Evolutionary conservation across 2,329 filamentous ascomycete species (phyloP).

Genomic region (Chaetomiaceae sp.): DNA sequence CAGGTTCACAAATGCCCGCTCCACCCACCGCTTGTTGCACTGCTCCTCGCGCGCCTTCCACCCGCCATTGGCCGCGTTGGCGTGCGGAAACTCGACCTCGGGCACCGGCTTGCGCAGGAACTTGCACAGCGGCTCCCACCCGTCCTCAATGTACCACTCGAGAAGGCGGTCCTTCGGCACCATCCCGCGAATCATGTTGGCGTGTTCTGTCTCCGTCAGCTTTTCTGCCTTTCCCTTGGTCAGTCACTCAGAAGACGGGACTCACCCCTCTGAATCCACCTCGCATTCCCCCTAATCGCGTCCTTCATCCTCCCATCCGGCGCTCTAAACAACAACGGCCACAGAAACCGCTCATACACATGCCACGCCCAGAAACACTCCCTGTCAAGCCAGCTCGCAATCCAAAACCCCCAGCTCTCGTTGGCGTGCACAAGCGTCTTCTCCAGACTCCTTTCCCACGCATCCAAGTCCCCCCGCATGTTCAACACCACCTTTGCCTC

Average conservation of each 20-base stretch:
- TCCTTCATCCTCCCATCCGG: conserved; percentile 28
- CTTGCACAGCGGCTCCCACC: conserved; percentile 39
- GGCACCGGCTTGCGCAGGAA: conserved; percentile 37
- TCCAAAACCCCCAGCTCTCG: conserved; percentile 29
- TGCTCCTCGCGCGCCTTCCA: conserved; percentile 27
- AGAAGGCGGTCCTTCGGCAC: conserved; percentile 34
- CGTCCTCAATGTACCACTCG: conserved; percentile 37
- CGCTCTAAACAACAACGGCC: conserved; percentile 30
- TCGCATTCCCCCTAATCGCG: conserved; percentile 28
- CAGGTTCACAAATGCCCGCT: conserved; percentile 24
- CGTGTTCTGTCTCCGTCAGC: conserved; percentile 28
- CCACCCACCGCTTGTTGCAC: conserved; percentile 27
- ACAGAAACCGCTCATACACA: conserved; percentile 30
- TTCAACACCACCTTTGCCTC: conserved; percentile 26
- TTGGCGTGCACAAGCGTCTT: conserved; percentile 28
- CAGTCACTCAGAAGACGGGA: no score
- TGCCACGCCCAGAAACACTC: conserved; percentile 35
- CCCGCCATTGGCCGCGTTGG: conserved; percentile 28
- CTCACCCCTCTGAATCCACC: conserved; percentile 29
- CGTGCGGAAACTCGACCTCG: conserved; percentile 32
- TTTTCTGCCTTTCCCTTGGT: background rate
- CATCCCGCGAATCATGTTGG: conserved; percentile 32
- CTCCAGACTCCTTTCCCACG: conserved; percentile 36
- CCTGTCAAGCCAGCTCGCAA: conserved; percentile 28
- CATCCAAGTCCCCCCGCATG: conserved; percentile 37